Percentiles rank a stretch among this genome's conserved stretches.
Evolutionary conservation across 2,329 filamentous ascomycete species (phyloP).

Genomic region (Scopulariopsis brevicaulis): DNA sequence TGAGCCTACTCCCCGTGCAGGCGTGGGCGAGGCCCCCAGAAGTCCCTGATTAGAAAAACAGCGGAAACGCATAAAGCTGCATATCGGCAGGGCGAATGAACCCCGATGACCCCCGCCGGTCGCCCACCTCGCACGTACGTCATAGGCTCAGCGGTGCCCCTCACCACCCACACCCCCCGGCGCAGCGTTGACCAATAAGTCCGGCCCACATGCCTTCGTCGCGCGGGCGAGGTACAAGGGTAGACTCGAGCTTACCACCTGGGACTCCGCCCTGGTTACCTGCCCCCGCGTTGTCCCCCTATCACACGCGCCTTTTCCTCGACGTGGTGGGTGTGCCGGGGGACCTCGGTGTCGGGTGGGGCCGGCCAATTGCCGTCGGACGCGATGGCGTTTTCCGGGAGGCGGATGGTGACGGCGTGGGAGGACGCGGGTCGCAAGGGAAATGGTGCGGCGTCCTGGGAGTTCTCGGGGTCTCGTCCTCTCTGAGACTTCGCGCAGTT

Average conservation of each 20-base stretch:
- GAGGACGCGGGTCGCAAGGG: not conserved
- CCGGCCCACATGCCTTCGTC: not conserved
- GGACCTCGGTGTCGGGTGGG: not conserved
- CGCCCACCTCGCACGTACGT: not conserved
- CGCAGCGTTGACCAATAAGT: not conserved
- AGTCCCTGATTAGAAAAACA: too few species aligned
- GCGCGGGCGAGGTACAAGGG: not conserved
- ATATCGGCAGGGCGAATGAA: too few species aligned
- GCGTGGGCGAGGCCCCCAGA: not conserved
- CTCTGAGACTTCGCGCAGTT: not conserved
- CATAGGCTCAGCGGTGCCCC: not conserved
- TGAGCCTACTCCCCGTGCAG: not conserved
- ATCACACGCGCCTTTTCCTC: not conserved
- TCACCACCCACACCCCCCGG: not conserved
- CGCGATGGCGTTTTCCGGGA: not conserved
- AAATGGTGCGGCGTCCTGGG: not conserved
- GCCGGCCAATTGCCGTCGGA: not conserved
- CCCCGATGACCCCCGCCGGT: too few species aligned
- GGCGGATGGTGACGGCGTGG: not conserved
- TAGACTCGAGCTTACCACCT: too few species aligned
- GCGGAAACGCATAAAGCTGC: too few species aligned
- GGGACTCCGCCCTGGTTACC: not conserved
- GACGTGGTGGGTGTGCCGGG: not conserved
- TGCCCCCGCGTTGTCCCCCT: not conserved
- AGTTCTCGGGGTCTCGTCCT: not conserved